phyloP scores from a whole-genome alignment of 2,329 filamentous ascomycete species.

The Purpureocillium lavendulum region DNA sequence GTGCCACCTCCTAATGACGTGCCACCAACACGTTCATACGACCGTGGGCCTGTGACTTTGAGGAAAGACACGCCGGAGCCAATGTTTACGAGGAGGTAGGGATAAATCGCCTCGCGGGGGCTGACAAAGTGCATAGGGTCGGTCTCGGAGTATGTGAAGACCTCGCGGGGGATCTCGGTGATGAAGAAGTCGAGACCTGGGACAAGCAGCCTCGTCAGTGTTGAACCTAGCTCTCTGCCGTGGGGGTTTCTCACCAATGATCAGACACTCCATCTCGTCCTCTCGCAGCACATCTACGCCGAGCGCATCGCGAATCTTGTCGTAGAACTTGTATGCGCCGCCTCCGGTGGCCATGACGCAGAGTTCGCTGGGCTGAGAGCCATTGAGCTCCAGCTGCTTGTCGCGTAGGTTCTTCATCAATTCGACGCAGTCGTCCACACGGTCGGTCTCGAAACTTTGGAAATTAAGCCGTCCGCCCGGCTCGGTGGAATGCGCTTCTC shows the following conservation, averaged over 20 bases:
- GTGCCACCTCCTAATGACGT: conserved; percentile 95
- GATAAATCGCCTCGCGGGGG: conserved; percentile 75
- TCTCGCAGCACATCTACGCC: conserved; percentile 84
- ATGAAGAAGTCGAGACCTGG: conserved; percentile 96
- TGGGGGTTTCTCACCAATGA: conserved; percentile 57
- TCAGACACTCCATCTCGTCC: conserved; percentile 98
- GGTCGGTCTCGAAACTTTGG: conserved; percentile 90
- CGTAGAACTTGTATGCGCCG: conserved; percentile 94
- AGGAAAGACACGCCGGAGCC: conserved; percentile 95
- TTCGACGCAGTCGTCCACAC: conserved; percentile 85
- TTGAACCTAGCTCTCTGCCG: background rate
- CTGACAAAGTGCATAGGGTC: conserved; percentile 86
- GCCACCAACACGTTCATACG: conserved; percentile 86
- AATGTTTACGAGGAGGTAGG: conserved; percentile 96
- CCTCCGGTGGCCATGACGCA: conserved; percentile 95
- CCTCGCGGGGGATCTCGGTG: conserved; percentile 91
- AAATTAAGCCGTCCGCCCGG: conserved; percentile 90
- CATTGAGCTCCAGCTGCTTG: conserved; percentile 71
- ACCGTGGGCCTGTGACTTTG: conserved; percentile 83
- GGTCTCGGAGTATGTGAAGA: conserved; percentile 90
- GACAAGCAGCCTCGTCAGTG: background rate
- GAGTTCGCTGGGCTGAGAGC: conserved; percentile 60
- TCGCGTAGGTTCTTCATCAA: conserved; percentile 82
- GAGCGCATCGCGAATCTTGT: conserved; percentile 74
- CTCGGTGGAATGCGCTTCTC: conserved; percentile 70